Evolutionary conservation across 805 yeast species (phyloP).

Genomic region (Starmerella kuoi): DNA sequence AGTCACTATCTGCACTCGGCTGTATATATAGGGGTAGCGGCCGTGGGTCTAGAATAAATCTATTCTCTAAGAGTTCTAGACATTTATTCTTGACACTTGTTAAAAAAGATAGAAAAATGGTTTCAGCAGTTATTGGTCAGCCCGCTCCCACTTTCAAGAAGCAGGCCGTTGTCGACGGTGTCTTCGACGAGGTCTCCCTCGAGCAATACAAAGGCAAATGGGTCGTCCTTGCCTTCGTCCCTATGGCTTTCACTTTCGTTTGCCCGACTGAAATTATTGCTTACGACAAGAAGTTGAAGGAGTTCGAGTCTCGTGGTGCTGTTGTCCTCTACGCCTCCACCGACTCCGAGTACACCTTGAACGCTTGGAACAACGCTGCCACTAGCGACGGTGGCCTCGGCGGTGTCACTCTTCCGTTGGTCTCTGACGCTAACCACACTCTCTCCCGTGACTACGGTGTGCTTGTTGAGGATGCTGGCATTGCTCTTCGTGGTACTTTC

Average conservation of each 20-base stretch:
- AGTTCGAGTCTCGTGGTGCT: slow-evolving; percentile 75
- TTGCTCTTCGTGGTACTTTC: slow-evolving; percentile 96
- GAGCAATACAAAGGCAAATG: slow-evolving; percentile 97
- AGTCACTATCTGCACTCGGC: slow-evolving; percentile 6
- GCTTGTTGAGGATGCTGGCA: slow-evolving; percentile 87
- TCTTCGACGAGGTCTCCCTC: slow-evolving; percentile 85
- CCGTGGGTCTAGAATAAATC: too few relatives aligned
- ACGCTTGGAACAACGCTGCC: slow-evolving; percentile 96
- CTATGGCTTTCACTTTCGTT: slow-evolving; percentile 97
- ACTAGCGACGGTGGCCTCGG: slow-evolving; percentile 99
- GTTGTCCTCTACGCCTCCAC: slow-evolving; percentile 93
- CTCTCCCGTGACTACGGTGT: slow-evolving; percentile 96
- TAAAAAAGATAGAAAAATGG: slow-evolving; percentile 40
- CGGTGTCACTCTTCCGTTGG: slow-evolving; percentile 80
- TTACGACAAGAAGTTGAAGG: slow-evolving; percentile 87
- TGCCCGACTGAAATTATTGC: slow-evolving; percentile 99
- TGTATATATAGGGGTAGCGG: not conserved
- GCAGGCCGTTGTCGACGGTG: slow-evolving; percentile 95
- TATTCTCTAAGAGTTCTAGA: not conserved
- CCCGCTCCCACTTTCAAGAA: slow-evolving; percentile 95
- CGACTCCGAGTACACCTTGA: slow-evolving; percentile 92
- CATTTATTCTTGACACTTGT: not conserved
- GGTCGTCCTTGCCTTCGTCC: slow-evolving; percentile 93
- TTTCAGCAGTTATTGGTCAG: slow-evolving; percentile 68
- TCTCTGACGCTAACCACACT: slow-evolving; percentile 95